Conservation (phyloP, 2,329 filamentous ascomycete genomes). For the Trichoderma lentiforme region DNA sequence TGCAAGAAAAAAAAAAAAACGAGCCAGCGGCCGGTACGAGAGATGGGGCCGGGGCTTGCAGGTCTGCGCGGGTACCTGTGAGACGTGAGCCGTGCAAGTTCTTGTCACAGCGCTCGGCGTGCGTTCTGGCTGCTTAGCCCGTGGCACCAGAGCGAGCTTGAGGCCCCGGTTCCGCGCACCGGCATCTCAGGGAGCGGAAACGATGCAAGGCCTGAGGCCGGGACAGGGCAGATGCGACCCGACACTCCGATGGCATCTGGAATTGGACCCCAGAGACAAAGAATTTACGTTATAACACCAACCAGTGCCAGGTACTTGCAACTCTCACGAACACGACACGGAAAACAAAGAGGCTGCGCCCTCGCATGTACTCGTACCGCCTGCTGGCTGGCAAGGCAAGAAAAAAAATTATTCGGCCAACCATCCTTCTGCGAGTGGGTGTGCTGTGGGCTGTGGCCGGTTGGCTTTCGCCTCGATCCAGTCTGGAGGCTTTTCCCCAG, state of each 20-base stretch:
- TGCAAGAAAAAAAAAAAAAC: neutral
- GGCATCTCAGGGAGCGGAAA: neutral
- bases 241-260: neutral
- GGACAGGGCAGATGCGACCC: neutral
- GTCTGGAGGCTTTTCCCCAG: conserved; percentile 11
- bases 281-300: neutral
- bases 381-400: neutral
- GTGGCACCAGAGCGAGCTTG: neutral
- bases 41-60: conserved; percentile 2
- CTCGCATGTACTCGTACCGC: neutral
- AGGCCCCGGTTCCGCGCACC: neutral
- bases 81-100: conserved; percentile 9
- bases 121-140: neutral
- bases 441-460: conserved; percentile 3
- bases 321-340: neutral
- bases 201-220: neutral
- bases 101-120: neutral
- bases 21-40: neutral
- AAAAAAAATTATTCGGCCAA: neutral
- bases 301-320: neutral
- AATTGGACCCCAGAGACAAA: neutral
- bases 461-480: conserved; percentile 14
- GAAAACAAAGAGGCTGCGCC: conserved; percentile 4
- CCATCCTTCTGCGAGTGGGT: conserved; percentile 9
- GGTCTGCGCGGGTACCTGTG: conserved; percentile 9